Percentiles rank a stretch among this genome's conserved stretches.
These are phyloP conservation scores for Ceratobasidium sp. DNA, from an alignment of 1,284 basidiomycete genomes.

Conservation along the genomic window DNA sequence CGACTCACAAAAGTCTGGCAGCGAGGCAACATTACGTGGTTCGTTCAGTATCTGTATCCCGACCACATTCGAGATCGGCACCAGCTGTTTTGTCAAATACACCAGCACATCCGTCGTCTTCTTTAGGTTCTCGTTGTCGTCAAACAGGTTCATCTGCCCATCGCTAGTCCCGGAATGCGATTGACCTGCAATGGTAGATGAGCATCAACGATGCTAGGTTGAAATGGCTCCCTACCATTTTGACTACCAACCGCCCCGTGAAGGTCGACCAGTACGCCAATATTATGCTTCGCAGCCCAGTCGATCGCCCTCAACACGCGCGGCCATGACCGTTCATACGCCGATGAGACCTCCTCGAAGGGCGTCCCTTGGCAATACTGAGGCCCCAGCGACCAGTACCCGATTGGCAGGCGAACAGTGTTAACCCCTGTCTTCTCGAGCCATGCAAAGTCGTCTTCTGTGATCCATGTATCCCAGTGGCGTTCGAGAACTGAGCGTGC, in stretches of 20 bases:
- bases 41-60: slow-evolving; percentile 84
- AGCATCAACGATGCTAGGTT: background rate
- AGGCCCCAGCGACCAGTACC: slow-evolving; percentile 67
- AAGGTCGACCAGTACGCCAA: slow-evolving; percentile 80
- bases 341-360: slow-evolving; percentile 43
- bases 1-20: slow-evolving; percentile 66
- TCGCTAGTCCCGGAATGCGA: slow-evolving; percentile 80
- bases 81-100: slow-evolving; percentile 67
- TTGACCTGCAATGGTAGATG: slow-evolving; percentile 57
- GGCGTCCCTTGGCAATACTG: slow-evolving; percentile 52
- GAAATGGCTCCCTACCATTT: slow-evolving; percentile 46
- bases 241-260: slow-evolving; percentile 80
- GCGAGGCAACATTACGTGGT: slow-evolving; percentile 62
- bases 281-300: slow-evolving; percentile 58
- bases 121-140: slow-evolving; percentile 62
- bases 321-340: slow-evolving; percentile 45
- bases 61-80: slow-evolving; percentile 74
- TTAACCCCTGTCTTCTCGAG: slow-evolving; percentile 56
- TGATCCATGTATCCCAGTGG: slow-evolving; percentile 85
- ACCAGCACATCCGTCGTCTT: slow-evolving; percentile 70
- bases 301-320: slow-evolving; percentile 45
- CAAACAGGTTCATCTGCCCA: slow-evolving; percentile 67
- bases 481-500: slow-evolving; percentile 71
- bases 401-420: slow-evolving; percentile 63
- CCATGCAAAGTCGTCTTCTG: slow-evolving; percentile 66